A percentile compares a stretch with the other conserved stretches of the same genome.
phyloP scores from a whole-genome alignment of 306 rosid species.

The Rubus parviflorus region DNA sequence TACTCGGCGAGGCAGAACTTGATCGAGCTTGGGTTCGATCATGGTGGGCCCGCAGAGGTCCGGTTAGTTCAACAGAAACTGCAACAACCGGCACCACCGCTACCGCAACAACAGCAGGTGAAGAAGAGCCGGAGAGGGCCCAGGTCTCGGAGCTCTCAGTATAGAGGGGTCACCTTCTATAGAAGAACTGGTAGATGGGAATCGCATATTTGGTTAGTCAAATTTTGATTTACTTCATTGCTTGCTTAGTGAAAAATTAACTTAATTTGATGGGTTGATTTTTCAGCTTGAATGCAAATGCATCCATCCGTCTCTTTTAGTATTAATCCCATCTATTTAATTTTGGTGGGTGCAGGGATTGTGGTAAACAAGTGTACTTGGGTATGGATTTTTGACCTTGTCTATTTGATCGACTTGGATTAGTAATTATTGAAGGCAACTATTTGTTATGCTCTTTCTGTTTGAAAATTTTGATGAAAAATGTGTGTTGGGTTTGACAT shows the following conservation, averaged over 20 bases:
- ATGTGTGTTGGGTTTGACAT: slow-evolving; percentile 32
- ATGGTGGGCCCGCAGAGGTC: slow-evolving; percentile 47
- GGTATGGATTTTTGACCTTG: slow-evolving; percentile 54
- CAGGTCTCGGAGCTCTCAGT: slow-evolving; percentile 97
- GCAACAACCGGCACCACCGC: slow-evolving; percentile 21
- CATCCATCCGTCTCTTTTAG: not conserved
- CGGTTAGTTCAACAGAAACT: slow-evolving; percentile 43
- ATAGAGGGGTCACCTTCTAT: slow-evolving; percentile 96
- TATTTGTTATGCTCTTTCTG: slow-evolving; percentile 34
- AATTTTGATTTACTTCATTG: not conserved
- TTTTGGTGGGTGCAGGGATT: slow-evolving; percentile 65
- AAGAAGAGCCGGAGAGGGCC: slow-evolving; percentile 98
- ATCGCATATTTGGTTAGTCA: slow-evolving; percentile 88
- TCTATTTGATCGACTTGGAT: slow-evolving; percentile 22
- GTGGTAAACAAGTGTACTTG: slow-evolving; percentile 96
- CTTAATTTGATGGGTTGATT: not conserved
- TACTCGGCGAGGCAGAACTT: slow-evolving; percentile 48
- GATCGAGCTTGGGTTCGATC: slow-evolving; percentile 69
- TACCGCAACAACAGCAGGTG: slow-evolving; percentile 48
- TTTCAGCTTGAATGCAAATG: not conserved
- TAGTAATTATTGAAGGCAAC: slow-evolving; percentile 18
- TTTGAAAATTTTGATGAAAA: slow-evolving; percentile 31
- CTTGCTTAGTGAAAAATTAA: not conserved
- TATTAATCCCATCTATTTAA: slow-evolving; percentile 21
- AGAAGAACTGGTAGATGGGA: slow-evolving; percentile 99